Conservation (phyloP, 495 filamentous ascomycete genomes). For the Neurospora sp. region DNA sequence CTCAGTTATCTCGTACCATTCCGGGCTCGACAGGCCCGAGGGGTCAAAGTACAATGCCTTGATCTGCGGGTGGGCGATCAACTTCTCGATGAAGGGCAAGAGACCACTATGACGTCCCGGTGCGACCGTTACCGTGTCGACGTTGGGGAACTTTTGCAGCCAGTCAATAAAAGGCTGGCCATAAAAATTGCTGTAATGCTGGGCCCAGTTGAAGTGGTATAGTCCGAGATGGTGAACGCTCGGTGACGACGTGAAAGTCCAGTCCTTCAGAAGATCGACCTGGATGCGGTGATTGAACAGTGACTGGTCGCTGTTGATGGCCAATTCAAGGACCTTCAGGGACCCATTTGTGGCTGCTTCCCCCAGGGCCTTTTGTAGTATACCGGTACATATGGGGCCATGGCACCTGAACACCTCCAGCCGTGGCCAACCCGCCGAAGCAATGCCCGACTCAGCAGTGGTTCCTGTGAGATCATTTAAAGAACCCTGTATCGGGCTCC, state of each 20-base stretch:
- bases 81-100: slow-evolving; percentile 1
- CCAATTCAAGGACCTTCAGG: slow-evolving; percentile 16
- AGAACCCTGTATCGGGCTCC: neutral
- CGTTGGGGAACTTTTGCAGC: slow-evolving; percentile 13
- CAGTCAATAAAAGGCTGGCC: slow-evolving; percentile 17
- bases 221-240: slow-evolving; percentile 16
- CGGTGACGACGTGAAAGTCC: slow-evolving; percentile 3
- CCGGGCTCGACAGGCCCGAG: neutral
- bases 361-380: slow-evolving; percentile 3
- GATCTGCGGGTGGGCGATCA: slow-evolving; percentile 9
- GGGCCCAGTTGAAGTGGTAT: slow-evolving; percentile 16
- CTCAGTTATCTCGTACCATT: neutral
- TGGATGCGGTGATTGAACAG: neutral
- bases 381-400: neutral
- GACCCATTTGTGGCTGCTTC: slow-evolving; percentile 3
- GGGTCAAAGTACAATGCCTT: slow-evolving; percentile 1
- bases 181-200: slow-evolving; percentile 5
- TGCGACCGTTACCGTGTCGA: slow-evolving; percentile 13
- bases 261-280: slow-evolving; percentile 1
- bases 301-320: neutral
- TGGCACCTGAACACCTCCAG: slow-evolving; percentile 16
- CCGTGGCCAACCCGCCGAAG: slow-evolving; percentile 2
- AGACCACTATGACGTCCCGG: slow-evolving; percentile 5
- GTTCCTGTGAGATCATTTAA: neutral
- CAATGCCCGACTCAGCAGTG: neutral